A percentile compares a stretch with the other conserved stretches of the same genome.
Conservation (phyloP, 257 asterid species). For the Sherardia arvensis region DNA sequence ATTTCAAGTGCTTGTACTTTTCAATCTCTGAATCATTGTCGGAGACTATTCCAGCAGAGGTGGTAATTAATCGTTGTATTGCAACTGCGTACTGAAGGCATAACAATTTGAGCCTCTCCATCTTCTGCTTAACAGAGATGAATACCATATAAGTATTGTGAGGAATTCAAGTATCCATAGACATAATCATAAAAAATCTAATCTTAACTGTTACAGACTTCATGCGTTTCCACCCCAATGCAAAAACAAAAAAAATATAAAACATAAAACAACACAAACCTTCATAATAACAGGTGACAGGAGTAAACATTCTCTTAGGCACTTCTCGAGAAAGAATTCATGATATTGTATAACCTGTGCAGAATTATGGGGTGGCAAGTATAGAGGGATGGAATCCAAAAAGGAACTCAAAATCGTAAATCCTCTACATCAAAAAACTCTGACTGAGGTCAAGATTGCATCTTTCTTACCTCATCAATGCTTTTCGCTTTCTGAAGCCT, state of each 20-base stretch:
- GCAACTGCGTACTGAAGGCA: constrained; percentile 97
- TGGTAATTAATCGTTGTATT: constrained; percentile 65
- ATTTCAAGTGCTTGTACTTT: constrained; percentile 54
- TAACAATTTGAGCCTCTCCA: constrained; percentile 76
- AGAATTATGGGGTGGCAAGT: background rate
- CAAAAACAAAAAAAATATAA: too few relatives aligned
- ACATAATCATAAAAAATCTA: background rate
- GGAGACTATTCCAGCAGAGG: constrained; percentile 25
- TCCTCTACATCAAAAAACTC: background rate
- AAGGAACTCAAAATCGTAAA: background rate
- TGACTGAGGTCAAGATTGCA: background rate
- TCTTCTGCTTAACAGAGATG: constrained; percentile 48
- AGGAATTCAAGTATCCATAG: constrained; percentile 4
- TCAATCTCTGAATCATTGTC: constrained; percentile 28
- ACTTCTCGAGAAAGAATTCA: constrained; percentile 86
- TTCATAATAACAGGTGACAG: constrained; percentile 85
- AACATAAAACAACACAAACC: constrained; percentile 36
- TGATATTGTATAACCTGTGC: constrained; percentile 85
- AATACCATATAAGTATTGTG: constrained; percentile 12
- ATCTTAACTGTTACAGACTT: background rate
- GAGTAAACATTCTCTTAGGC: constrained; percentile 89
- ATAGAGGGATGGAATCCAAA: background rate
- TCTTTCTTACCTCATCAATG: constrained; percentile 72
- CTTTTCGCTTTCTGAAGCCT: constrained; percentile 93
- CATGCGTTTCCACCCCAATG: background rate